Evolutionary conservation across 202 grass and related monocot species (phyloP), one percentile per base, ranked within the genome.

Genomic region (Setaria italica): DNA sequence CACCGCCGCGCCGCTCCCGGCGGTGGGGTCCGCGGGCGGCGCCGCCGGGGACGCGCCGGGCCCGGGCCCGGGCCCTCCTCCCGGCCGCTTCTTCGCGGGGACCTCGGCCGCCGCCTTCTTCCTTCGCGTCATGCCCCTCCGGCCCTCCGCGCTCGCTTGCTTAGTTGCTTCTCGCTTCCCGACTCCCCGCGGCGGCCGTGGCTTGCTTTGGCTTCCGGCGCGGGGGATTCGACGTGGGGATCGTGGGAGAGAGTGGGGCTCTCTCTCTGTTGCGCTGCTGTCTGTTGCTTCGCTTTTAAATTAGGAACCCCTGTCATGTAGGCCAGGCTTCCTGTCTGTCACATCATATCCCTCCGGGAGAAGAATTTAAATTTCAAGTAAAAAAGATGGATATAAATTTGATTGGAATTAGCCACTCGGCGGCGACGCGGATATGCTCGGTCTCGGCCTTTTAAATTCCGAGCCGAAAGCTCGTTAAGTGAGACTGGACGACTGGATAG

Each of bases 11-110:
- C 37, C 70, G 33, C 70, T 34, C 78, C 73, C 14, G 29, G 13
- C 41, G 37, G 13, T 42, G 37, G 45, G 72, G 54, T 73, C 84
- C 62, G 37, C 67, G 49, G 82, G 72, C 2, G 87, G 92, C 76
- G 87, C 80, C 55, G 80, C 85, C 58, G 87, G 58, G 32, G 85
- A 80, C 25, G 8, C 34, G 21, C 32, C 76, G 20, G 21, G 17
- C 69, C 15, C 48, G 11, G 10, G 48, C 48, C 1, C 43, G 11
- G 14, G 70, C 51, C n/a, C 59, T 10, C 25, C 87, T 41, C 69
- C 89, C n/a, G 76, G 47, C 69, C 85, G 63, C 89, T 84, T 84
- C 74, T 39, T 73, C 57, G 39, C 39, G 39, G 39, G 39, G 70
- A 60, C 83, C 29, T 57, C 58, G 9, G 82, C 21, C 9, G 47